phyloP scores from a whole-genome alignment of 148 eudicot genomes.

The Fagopyrum esculentum region DNA sequence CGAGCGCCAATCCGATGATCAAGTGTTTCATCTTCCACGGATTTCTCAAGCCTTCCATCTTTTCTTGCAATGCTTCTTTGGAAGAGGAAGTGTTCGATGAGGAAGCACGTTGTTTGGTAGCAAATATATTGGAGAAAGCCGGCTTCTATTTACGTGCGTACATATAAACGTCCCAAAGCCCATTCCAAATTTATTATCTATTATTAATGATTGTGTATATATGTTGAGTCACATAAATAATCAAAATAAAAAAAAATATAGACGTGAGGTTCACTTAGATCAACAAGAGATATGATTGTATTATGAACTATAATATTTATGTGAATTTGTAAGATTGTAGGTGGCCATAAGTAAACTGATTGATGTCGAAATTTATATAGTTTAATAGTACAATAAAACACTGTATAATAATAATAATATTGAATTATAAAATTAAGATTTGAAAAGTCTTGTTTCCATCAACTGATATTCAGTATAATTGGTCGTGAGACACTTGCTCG shows the following conservation, averaged over 20 bases:
- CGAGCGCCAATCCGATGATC: not conserved
- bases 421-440: not conserved
- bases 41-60: not conserved
- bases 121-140: not conserved
- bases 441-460: not conserved
- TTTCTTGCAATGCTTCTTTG: constrained; percentile 3
- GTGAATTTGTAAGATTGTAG: not conserved
- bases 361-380: not conserved
- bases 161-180: not conserved
- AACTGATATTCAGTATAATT: too few species aligned
- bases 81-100: not conserved
- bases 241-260: not conserved
- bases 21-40: not conserved
- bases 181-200: not conserved
- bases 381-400: not conserved
- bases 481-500: too few species aligned
- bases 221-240: not conserved
- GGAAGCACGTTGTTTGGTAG: not conserved
- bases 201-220: not conserved
- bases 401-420: not conserved
- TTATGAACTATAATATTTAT: not conserved
- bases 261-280: constrained; percentile 1
- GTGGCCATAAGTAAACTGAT: not conserved
- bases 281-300: not conserved
- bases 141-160: constrained; percentile 3